Conservation (phyloP, 257 asterid genomes). For the Phtheirospermum japonicum region DNA sequence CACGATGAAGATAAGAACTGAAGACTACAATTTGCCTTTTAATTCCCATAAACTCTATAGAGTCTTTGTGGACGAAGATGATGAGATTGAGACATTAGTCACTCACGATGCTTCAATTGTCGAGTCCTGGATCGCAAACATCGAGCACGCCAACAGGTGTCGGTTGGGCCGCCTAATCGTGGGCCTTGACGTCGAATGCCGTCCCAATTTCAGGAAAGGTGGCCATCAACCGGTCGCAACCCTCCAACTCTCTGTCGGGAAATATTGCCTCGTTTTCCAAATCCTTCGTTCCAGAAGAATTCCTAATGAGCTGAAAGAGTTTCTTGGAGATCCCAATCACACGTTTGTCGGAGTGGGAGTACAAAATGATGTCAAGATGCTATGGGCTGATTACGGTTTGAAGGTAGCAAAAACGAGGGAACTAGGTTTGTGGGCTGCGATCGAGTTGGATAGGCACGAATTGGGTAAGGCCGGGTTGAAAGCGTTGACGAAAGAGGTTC, state of each 20-base stretch:
- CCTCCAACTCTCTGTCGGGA: not conserved
- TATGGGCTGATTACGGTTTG: not conserved
- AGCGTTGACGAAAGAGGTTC: constrained; percentile 22
- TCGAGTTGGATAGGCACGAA: not conserved
- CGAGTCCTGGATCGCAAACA: no score
- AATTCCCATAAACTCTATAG: no score
- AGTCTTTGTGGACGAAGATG: no score
- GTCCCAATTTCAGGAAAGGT: no score
- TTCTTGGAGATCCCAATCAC: not conserved
- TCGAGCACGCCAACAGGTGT: no score
- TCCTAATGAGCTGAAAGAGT: not conserved
- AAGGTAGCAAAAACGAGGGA: constrained; percentile 14
- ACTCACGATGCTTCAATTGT: no score
- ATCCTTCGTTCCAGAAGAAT: not conserved
- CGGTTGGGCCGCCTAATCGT: no score
- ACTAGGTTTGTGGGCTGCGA: constrained; percentile 21
- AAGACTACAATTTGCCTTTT: no score
- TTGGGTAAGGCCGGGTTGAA: not conserved
- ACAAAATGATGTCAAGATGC: not conserved
- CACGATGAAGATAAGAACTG: no score
- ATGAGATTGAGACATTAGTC: no score
- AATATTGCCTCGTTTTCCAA: not conserved
- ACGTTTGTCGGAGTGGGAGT: not conserved
- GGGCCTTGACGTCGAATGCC: no score
- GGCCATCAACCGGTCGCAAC: not conserved